Base-by-base conservation (phyloP, 1,284 basidiomycete species). In the Neonothopanus nambi region DNA sequence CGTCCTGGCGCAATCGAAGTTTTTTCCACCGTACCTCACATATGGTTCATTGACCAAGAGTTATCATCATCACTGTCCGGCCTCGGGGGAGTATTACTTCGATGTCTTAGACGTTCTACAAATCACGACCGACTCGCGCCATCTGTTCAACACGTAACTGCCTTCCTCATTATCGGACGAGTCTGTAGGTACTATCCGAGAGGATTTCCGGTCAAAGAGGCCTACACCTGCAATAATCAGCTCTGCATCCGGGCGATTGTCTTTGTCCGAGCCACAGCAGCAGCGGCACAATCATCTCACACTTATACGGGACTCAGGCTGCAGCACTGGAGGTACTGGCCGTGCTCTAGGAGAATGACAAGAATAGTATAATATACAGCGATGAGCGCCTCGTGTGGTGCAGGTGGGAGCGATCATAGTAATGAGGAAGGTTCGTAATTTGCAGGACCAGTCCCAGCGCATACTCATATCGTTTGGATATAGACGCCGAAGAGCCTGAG, bases 71-170 rank as follows among this genome's bases (percentile, higher is more conserved):
- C 56, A 30, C 42, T 48, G 11, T 39, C 49, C 18, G 45, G 59
- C 35, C 63, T 75, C 46, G 85, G 92, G 59, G 77, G 93, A 3
- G 77, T 93, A 6, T 73, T 72, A 8, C 72, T 84, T 2, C 79
- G 93, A n/a, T n/a, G n/a, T n/a, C n/a, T n/a, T n/a, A n/a, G n/a
- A n/a, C n/a, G n/a, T n/a, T n/a, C n/a, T n/a, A 45, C 84, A 89
- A 65, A 81, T 77, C 1, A 93, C n/a, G n/a, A n/a, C n/a, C 89
- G 0, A 93, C 91, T 5, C 80, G 77, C 42, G 82, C 88, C 4
- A 83, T 93, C 51, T 82, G 91, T 33, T 84, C 86, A 20, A 86
- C 91, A 28, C 80, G 91, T 20, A 91, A 91, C 65, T 93, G 92
- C 65, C 73, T 91, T 24, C 72, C 24, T 84, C 88, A 0, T 79